phyloP scores from a whole-genome alignment of 169 alveolate species.

The Cryptosporidium ryanae region DNA sequence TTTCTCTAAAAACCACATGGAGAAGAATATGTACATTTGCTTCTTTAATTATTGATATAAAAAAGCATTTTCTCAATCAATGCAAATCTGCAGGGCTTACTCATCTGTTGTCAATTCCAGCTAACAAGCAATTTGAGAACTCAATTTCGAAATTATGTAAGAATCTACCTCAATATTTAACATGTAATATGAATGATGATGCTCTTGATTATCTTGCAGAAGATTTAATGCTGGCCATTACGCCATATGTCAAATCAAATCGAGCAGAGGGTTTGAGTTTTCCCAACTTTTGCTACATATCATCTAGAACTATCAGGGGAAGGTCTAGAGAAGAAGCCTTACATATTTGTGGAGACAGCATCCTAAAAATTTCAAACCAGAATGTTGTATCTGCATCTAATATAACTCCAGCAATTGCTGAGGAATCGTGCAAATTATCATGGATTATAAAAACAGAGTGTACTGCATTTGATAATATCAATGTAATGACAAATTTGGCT shows the following conservation, averaged over 20 bases:
- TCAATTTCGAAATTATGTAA: slow-evolving; percentile 45
- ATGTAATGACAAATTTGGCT: slow-evolving; percentile 22
- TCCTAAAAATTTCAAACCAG: slow-evolving; percentile 1
- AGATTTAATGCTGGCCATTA: not conserved
- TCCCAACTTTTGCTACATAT: slow-evolving; percentile 45
- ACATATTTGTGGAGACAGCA: slow-evolving; percentile 36
- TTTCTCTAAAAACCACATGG: slow-evolving; percentile 38
- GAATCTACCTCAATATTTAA: slow-evolving; percentile 53
- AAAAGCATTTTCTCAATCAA: slow-evolving; percentile 9
- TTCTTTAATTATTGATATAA: slow-evolving; percentile 34
- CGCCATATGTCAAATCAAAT: not conserved
- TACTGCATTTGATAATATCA: not conserved
- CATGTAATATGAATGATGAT: slow-evolving; percentile 31
- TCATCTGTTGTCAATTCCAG: slow-evolving; percentile 28
- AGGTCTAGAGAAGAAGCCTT: slow-evolving; percentile 28
- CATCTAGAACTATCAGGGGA: slow-evolving; percentile 49
- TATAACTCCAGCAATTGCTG: slow-evolving; percentile 20
- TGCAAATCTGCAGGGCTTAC: slow-evolving; percentile 33
- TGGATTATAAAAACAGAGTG: slow-evolving; percentile 66
- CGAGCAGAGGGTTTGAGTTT: not conserved
- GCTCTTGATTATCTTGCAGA: slow-evolving; percentile 40
- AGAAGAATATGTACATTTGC: slow-evolving; percentile 39
- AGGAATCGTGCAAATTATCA: slow-evolving; percentile 48
- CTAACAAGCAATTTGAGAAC: slow-evolving; percentile 25
- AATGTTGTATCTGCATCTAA: slow-evolving; percentile 18